Evolutionary conservation across 116 monocot genomes (phyloP).

Genomic region (Iris pallida): DNA sequence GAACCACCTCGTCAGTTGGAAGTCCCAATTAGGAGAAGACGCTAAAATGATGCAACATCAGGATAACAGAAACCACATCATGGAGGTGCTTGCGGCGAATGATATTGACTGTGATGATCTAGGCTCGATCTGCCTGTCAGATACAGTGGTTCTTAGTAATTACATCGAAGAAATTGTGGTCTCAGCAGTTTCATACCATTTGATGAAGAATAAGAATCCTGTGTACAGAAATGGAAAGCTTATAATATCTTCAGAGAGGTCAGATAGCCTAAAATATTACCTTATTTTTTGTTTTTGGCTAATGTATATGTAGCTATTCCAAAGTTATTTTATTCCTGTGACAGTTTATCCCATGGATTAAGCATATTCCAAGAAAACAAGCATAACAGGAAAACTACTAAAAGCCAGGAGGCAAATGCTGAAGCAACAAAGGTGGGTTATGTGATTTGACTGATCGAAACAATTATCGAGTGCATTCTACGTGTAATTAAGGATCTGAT

Average conservation of each 20-base stretch:
- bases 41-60: constrained; percentile 55
- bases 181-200: constrained; percentile 68
- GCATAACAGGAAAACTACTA: constrained; percentile 44
- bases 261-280: constrained; percentile 1
- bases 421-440: constrained; percentile 49
- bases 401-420: constrained; percentile 63
- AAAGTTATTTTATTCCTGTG: constrained; percentile 10
- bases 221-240: constrained; percentile 81
- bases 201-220: constrained; percentile 63
- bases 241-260: constrained; percentile 70
- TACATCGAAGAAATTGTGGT: constrained; percentile 80
- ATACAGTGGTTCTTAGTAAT: constrained; percentile 50
- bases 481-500: neutral
- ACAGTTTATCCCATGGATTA: constrained; percentile 89
- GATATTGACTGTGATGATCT: constrained; percentile 78
- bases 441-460: neutral
- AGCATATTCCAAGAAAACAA: constrained; percentile 86
- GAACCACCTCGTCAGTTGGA: constrained; percentile 51
- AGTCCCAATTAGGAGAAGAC: constrained; percentile 62
- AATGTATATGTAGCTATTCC: constrained; percentile 3
- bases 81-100: constrained; percentile 66
- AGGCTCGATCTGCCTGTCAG: constrained; percentile 47
- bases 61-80: constrained; percentile 73
- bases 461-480: neutral
- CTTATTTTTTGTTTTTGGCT: constrained; percentile 1